Evolutionary conservation across 108 stramenopile species (phyloP), one percentile per base, ranked within the genome.

Genomic region (Nannochloropsis gaditana): DNA sequence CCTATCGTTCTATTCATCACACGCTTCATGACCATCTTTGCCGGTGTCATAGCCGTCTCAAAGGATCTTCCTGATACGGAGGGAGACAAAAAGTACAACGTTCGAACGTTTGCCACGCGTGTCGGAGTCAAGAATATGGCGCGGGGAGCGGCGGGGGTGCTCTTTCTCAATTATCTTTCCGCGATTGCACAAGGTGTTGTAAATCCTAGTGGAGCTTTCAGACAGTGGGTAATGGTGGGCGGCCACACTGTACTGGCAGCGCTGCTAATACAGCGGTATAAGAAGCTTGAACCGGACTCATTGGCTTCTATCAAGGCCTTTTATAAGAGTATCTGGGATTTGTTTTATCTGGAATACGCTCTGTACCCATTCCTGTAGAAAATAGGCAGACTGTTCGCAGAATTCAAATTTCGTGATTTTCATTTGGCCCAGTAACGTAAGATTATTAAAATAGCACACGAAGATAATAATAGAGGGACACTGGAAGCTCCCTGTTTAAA

Each of bases 251-350:
- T 90, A 9, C 86, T 95, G 45, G 93, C 93, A 9, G 80, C 87
- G 1, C 91, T 93, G 82, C 88, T 97, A 44, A 42, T 93, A 41
- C 21, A 82, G 41, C 88, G 91, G 43, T 94, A 92, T 82, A 90
- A 87, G 42, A 85, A 92, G 85, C 90, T 96, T 43, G 93, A 95
- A 43, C 92, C 96, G 5, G 93, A 95, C 42, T 92, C 93, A 73
- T 91, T 93, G 86, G 59, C 86, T 3, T 94, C 93, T 45, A 91
- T 96, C 86, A 96, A 98, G 92, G 87, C 45, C 79, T 97, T 94
- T 90, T 98, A 98, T 94, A 95, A 95, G 87, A 92, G 94, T 80
- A 96, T 98, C 85, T 98, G 97, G 97, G 96, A 98, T 90, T 87
- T 96, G 43, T 98, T 98, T 82, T 98, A 98, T 91, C 87, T 95